These are phyloP conservation scores for Tylopilus sp. DNA, from an alignment of 768 basidiomycete genomes.

Conservation along the genomic window DNA sequence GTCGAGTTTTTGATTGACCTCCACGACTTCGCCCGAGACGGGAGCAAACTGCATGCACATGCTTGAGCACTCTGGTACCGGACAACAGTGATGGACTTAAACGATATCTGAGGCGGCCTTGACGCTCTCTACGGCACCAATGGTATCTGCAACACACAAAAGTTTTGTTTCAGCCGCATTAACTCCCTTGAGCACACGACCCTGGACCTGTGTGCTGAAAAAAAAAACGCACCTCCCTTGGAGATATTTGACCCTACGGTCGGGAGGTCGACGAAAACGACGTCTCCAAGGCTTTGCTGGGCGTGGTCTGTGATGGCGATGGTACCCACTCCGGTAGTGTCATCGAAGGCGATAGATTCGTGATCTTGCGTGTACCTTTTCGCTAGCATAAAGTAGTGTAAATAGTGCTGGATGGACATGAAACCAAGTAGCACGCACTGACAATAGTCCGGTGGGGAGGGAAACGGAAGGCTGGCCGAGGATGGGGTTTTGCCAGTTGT, in stretches of 20 bases:
- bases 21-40: slow-evolving; percentile 77
- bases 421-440: slow-evolving; percentile 16
- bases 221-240: slow-evolving; percentile 64
- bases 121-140: slow-evolving; percentile 94
- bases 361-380: slow-evolving; percentile 79
- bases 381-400: not conserved
- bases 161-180: slow-evolving; percentile 3
- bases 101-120: slow-evolving; percentile 97
- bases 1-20: slow-evolving; percentile 71
- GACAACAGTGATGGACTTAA: slow-evolving; percentile 24
- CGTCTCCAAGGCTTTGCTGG: slow-evolving; percentile 88
- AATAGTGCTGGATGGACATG: not conserved
- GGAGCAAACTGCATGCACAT: slow-evolving; percentile 71
- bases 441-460: slow-evolving; percentile 21
- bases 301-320: slow-evolving; percentile 91
- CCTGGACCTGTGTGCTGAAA: not conserved
- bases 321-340: slow-evolving; percentile 69
- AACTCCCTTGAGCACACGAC: not conserved
- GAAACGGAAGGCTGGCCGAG: slow-evolving; percentile 1
- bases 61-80: slow-evolving; percentile 8
- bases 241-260: slow-evolving; percentile 53
- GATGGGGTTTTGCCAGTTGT: not conserved
- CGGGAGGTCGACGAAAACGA: slow-evolving; percentile 95
- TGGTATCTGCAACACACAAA: slow-evolving; percentile 49
- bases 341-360: slow-evolving; percentile 81